phyloP scores from a whole-genome alignment of 225 moss, liverwort and hornwort genomes.

The Physcomitrium patens region DNA sequence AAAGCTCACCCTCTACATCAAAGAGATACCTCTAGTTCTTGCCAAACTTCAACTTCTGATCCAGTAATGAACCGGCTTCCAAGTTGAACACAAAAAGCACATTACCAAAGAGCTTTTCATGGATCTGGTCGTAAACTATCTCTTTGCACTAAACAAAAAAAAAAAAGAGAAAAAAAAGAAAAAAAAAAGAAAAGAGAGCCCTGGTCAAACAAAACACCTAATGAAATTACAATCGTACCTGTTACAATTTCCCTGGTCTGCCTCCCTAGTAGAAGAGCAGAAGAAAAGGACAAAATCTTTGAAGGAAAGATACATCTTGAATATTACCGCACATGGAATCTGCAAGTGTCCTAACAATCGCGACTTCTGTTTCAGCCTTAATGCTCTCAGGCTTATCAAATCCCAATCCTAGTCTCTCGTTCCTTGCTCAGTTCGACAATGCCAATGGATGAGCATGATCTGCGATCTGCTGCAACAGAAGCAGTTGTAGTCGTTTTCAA shows the following conservation, averaged over 20 bases:
- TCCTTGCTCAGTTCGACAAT: constrained; percentile 44
- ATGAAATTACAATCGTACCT: constrained; percentile 70
- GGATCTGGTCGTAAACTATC: constrained; percentile 41
- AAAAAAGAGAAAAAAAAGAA: too few relatives aligned
- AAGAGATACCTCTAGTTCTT: constrained; percentile 26
- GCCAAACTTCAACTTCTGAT: constrained; percentile 28
- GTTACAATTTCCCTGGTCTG: constrained; percentile 38
- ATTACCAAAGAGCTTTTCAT: constrained; percentile 39
- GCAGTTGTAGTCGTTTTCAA: constrained; percentile 31
- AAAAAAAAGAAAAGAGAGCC: constrained; percentile 75
- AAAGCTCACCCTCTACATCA: constrained; percentile 23
- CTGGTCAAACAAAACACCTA: constrained; percentile 85
- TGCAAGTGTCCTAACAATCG: constrained; percentile 36
- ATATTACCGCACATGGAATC: constrained; percentile 41
- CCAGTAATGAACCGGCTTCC: constrained; percentile 36
- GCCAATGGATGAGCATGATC: constrained; percentile 29
- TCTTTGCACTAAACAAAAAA: constrained; percentile 96
- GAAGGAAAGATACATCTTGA: constrained; percentile 39
- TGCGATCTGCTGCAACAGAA: neutral
- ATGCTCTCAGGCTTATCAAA: constrained; percentile 45
- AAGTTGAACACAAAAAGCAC: constrained; percentile 53
- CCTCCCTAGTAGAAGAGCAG: constrained; percentile 35
- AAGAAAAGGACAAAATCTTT: constrained; percentile 33
- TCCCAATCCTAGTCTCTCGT: constrained; percentile 46
- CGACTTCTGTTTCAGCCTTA: constrained; percentile 41